Evolutionary conservation across 2,329 filamentous ascomycete species (phyloP), one percentile per base, ranked within the genome.

Genomic region (Microdochium trichocladiopsis): DNA sequence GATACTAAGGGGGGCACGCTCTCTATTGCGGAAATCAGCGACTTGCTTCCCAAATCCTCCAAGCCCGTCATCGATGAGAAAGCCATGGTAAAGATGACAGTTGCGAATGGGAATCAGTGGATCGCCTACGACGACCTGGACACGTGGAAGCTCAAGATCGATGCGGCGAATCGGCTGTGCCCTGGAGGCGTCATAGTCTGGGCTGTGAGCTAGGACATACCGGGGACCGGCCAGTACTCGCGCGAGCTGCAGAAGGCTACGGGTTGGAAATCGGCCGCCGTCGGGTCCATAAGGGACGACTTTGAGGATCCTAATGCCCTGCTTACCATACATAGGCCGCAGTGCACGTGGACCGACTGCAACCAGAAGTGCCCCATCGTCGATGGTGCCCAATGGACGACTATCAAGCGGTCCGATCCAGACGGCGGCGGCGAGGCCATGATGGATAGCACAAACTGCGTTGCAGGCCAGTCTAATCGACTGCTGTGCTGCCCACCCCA

Each of bases 171-270:
- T 41, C 50, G 51, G 21, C 48, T 50, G 5, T 68, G 66, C 55
- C 62, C 69, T 37, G 63, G 66, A 9, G 66, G 66, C 24, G 63
- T 60, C 21, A 65, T 68, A 61, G 58, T 60, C 12, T 69, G 66
- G 66, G 33, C 33, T 33, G 28, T 33, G 28, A 33, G 28, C 28
- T 14, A 33, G 14, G 28, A 33, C 28, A 33, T 33, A 8, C 28
- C 28, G 28, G 28, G 28, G 8, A 8, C 28, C 14, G 28, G 28
- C 8, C 28, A 14, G 8, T 33, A 33, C 28, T 33, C 28, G 28
- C 28, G 28, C 28, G 8, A 33, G 28, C 28, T 33, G 8, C 28
- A 33, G 14, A 33, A 33, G 28, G 28, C 28, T 33, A 33, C 28
- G 8, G 28, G 28, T 33, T 33, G 28, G 28, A 33, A 33, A 33